Base-by-base conservation (phyloP, 176 grass and related monocot species). In the Microstegium vimineum region DNA sequence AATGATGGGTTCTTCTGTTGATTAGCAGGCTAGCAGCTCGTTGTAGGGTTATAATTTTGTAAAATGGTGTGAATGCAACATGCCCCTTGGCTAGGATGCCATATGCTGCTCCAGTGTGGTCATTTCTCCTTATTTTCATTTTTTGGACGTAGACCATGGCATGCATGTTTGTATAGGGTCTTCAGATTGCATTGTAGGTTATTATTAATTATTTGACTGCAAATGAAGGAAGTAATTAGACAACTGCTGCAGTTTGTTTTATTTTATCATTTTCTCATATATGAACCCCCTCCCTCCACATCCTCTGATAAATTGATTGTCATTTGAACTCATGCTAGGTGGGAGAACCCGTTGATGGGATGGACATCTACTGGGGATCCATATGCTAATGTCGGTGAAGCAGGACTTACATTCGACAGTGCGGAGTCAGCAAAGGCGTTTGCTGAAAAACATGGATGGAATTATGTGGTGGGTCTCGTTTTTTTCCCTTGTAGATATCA, bases 311-410 rank as follows among this genome's bases (percentile, higher is more conserved):
- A 80, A 52, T 33, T 69, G 3, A 18, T 54, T 75, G 38, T 33
- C 41, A 36, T 89, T 70, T 89, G 68, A 77, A 76, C 82, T 26
- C n/a, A 47, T 84, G 66, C 41, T 78, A 99, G 93, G 85, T 99
- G 96, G 96, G 96, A 99, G 76, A 99, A 99, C 78, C 96, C 96
- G 63, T 92, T 99, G 60, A 99, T 99, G 96, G 96, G 96, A 71
- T 99, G 96, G 96, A 95, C 96, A 81, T 99, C 96, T 34, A 99
- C 93, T 77, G 96, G 96, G 20, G 96, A 99, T 65, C 96, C 96
- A 69, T 99, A 99, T 81, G 93, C 93, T 75, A 94, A 94, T 87
- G 96, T 99, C 76, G 96, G 96, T 90, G 96, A 99, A 79, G 84
- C 96, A 23, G 89, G 82, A 38, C 83, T 99, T 51, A 34, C 52